These are phyloP conservation scores for Microcera coccophila DNA, from an alignment of 2,329 filamentous ascomycete species.

Conservation along the genomic window DNA sequence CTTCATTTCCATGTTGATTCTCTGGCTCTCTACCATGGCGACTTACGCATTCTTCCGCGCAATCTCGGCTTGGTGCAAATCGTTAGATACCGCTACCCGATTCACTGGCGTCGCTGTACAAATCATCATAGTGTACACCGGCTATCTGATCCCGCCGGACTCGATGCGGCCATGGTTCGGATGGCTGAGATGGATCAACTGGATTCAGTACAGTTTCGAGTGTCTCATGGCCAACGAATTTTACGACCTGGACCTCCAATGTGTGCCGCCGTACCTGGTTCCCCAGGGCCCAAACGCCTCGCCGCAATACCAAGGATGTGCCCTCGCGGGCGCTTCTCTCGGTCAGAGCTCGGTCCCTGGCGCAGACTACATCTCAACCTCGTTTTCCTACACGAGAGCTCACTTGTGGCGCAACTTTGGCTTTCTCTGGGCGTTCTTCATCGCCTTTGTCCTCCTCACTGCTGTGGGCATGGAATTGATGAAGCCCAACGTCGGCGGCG, in stretches of 20 bases:
- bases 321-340: conserved; percentile 43
- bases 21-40: conserved; percentile 54
- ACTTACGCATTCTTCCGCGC: conserved; percentile 58
- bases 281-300: conserved; percentile 39
- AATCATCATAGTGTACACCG: conserved; percentile 64
- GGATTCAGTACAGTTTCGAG: conserved; percentile 67
- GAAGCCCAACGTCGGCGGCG: conserved; percentile 58
- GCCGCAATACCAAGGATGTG: conserved; percentile 50
- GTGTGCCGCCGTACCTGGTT: conserved; percentile 55
- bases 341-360: conserved; percentile 50
- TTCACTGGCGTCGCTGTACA: conserved; percentile 56
- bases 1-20: conserved; percentile 62
- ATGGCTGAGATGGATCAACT: conserved; percentile 67
- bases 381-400: conserved; percentile 51
- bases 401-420: conserved; percentile 76
- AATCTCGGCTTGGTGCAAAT: conserved; percentile 55
- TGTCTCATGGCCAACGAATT: conserved; percentile 64
- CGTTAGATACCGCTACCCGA: conserved; percentile 60
- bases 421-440: conserved; percentile 69
- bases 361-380: conserved; percentile 49
- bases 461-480: conserved; percentile 64
- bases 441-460: conserved; percentile 71
- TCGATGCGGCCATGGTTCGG: conserved; percentile 57
- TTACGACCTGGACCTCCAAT: conserved; percentile 54
- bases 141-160: conserved; percentile 58